Base-by-base conservation (phyloP, 139 green algal genomes). In the Chlorokybus atmophyticus region DNA sequence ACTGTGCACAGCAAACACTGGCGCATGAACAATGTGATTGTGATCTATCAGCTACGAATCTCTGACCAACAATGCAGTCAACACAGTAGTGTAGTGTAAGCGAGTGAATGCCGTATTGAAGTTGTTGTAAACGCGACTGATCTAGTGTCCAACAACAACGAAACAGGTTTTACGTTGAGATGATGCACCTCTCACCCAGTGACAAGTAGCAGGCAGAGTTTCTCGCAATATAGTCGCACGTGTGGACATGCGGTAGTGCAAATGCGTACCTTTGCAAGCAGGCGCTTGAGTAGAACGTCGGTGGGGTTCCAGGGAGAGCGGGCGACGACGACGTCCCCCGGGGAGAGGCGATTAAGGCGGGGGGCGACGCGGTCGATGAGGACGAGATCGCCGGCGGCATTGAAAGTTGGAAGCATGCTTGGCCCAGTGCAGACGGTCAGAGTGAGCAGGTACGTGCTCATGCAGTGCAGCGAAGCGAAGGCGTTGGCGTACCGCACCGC, bases 391-490 rank as follows among this genome's bases (percentile, higher is more conserved):
- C 83, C 83, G 51, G 54, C 21, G 14, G 66, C 55, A 52, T 89
- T 86, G 57, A 92, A 83, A 4, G 79, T 89, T 8, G 83, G 83
- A 54, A 87, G 54, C 79, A 92, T 92, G 62, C 66, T 82, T 1
- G 83, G 83, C 0, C 83, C 83, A 4, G 83, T 62, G 64, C 79
- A 87, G n/a, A n/a, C n/a, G n/a, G n/a, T n/a, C n/a, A n/a, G n/a
- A n/a, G n/a, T n/a, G n/a, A n/a, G n/a, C n/a, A n/a, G n/a, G n/a
- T n/a, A n/a, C n/a, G n/a, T n/a, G n/a, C n/a, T n/a, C n/a, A n/a
- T n/a, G n/a, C n/a, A n/a, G n/a, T n/a, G n/a, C n/a, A n/a, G n/a
- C n/a, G n/a, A n/a, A n/a, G n/a, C n/a, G n/a, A n/a, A n/a, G n/a
- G n/a, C n/a, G n/a, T n/a, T n/a, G n/a, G n/a, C n/a, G n/a, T n/a